Evolutionary conservation across 2,329 filamentous ascomycete genomes (phyloP).

Genomic region (Chrysosporium queenslandicum): DNA sequence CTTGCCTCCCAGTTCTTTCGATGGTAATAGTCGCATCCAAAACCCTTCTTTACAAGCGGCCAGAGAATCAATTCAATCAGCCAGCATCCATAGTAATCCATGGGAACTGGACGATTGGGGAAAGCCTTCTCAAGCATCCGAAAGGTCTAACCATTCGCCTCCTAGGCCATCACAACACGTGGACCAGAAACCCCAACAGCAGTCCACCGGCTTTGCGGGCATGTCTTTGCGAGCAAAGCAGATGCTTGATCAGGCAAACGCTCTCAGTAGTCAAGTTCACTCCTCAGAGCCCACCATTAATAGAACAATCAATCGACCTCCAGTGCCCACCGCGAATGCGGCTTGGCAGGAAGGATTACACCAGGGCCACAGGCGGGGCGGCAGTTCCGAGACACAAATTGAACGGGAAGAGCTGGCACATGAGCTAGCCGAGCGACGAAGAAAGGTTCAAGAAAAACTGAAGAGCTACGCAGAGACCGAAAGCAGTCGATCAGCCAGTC

Average conservation of each 20-base stretch:
- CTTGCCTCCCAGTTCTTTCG: conserved; percentile 28
- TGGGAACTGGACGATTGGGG: conserved; percentile 47
- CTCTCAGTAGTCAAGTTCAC: conserved; percentile 23
- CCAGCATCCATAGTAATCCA: conserved; percentile 44
- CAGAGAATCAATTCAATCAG: conserved; percentile 38
- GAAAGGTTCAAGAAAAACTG: conserved; percentile 41
- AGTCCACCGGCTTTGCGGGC: conserved; percentile 17
- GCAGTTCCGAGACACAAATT: conserved; percentile 41
- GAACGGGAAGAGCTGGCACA: conserved; percentile 41
- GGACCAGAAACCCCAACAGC: conserved; percentile 11
- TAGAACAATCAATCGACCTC: conserved; percentile 7
- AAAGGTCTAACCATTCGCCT: conserved; percentile 15
- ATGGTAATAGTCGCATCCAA: conserved; percentile 20
- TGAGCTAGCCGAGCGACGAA: conserved; percentile 40
- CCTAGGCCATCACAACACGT: conserved; percentile 3
- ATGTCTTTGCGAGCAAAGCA: conserved; percentile 32
- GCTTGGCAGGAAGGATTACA: conserved; percentile 43
- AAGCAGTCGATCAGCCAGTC: conserved; percentile 35
- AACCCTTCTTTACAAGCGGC: conserved; percentile 23
- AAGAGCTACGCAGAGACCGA: conserved; percentile 35
- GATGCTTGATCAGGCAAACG: conserved; percentile 31
- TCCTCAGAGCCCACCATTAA: conserved; percentile 17
- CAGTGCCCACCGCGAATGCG: conserved; percentile 15
- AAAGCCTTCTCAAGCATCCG: conserved; percentile 20
- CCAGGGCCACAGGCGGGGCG: conserved; percentile 34